Percentiles rank a stretch among this genome's conserved stretches.
phyloP scores from a whole-genome alignment of 352 stramenopile species.

The Phytophthora palmivora region DNA sequence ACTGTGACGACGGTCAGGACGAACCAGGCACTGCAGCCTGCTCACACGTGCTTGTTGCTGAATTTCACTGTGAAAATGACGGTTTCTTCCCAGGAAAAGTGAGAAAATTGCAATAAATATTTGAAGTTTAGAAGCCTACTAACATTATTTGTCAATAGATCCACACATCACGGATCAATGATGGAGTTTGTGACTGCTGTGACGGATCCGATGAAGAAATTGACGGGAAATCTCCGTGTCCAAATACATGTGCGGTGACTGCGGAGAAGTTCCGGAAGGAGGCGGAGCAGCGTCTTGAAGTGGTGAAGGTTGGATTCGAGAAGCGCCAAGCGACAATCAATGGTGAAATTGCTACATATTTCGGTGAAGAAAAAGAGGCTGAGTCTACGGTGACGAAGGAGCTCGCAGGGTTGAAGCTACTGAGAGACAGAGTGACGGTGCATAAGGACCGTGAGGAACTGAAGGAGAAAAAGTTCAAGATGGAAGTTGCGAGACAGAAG shows the following conservation, averaged over 20 bases:
- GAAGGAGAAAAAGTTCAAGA: slow-evolving; percentile 58
- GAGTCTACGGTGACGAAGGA: slow-evolving; percentile 42
- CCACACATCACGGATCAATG: slow-evolving; percentile 87
- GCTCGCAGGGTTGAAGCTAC: slow-evolving; percentile 42
- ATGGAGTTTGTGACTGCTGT: slow-evolving; percentile 98
- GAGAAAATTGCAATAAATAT: slow-evolving; percentile 9
- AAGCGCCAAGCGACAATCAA: slow-evolving; percentile 55
- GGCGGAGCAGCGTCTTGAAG: slow-evolving; percentile 45
- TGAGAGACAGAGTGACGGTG: slow-evolving; percentile 66
- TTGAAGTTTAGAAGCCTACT: neutral
- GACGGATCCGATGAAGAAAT: slow-evolving; percentile 94
- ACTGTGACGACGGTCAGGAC: slow-evolving; percentile 91
- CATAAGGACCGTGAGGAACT: slow-evolving; percentile 76
- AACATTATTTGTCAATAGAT: slow-evolving; percentile 41
- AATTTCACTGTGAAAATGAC: slow-evolving; percentile 81
- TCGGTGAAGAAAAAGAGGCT: slow-evolving; percentile 40
- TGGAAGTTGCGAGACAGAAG: slow-evolving; percentile 55
- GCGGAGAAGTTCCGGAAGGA: slow-evolving; percentile 45
- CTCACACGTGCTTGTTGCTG: slow-evolving; percentile 56
- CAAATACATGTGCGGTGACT: slow-evolving; percentile 55
- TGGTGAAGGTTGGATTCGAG: slow-evolving; percentile 52
- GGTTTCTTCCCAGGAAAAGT: slow-evolving; percentile 70
- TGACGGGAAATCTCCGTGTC: slow-evolving; percentile 26
- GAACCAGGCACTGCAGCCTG: slow-evolving; percentile 89
- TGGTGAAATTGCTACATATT: slow-evolving; percentile 51